Evolutionary conservation across 257 asterid genomes (phyloP), one percentile per base, ranked within the genome.

Genomic region (Linaria vulgaris): DNA sequence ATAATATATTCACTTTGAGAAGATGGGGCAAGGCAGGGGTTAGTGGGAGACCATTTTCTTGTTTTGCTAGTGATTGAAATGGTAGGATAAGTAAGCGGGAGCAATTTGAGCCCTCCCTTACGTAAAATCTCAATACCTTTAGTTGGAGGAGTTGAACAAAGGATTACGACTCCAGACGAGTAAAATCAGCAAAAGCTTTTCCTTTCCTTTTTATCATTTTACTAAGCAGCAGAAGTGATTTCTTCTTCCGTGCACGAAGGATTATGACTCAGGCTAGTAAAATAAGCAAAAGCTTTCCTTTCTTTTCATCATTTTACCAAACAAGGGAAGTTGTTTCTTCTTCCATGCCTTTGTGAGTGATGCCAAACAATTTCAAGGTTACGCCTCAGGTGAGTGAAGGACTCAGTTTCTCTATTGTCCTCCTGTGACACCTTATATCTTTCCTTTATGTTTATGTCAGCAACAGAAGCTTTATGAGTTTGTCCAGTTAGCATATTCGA

Each of bases 401-500:
- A 44, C 11, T 12, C 49, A 1, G 19, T 13, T 19, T 8, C 41
- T 44, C 49, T 44, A 34, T 34, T n/a, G 11, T 13, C 49, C 49
- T n/a, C 19, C 15, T 12, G 17, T 44, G 49, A 44, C 15, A 4
- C 49, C 49, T 2, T 3, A 12, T 44, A n/a, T n/a, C 49, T 13
- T 2, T n/a, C 49, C 2, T 44, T 21, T 58, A 11, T 52, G 45
- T 61, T 54, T 20, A 19, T 58, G 30, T 54, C 48, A 49, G 69
- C 61, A 38, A 38, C 11, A 52, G 14, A 51, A 27, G 48, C 41
- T 55, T 11, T 20, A 19, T 24, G 47, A 31, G 12, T 46, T 46
- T 69, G 56, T 27, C 31, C 25, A 50, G 60, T 56, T 7, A 23
- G 60, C 54, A 31, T 63, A 37, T 31, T 68, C 4, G n/a, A n/a